Evolutionary conservation across 2,329 filamentous ascomycete genomes (phyloP).

Genomic region (Aureobasidium musti): DNA sequence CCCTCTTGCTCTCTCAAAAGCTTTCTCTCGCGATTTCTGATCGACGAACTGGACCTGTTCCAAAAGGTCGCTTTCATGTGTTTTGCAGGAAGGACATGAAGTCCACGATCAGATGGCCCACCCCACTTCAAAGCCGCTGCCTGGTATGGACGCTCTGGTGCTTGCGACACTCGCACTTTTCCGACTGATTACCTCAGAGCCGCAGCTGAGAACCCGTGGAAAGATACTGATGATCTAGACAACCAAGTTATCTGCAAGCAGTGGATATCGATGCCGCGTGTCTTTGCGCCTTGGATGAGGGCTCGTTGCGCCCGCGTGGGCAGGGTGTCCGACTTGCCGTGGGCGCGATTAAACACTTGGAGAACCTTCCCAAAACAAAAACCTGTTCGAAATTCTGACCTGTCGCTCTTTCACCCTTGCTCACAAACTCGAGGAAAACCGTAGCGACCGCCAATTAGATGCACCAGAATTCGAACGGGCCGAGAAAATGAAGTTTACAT

Average conservation of each 20-base stretch:
- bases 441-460: conserved; percentile 1
- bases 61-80: neutral
- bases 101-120: neutral
- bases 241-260: too few species aligned
- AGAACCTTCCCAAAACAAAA: neutral
- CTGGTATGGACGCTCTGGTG: neutral
- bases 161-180: too few species aligned
- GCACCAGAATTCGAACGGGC: neutral
- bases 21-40: too few species aligned
- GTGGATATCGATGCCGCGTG: too few species aligned
- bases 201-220: too few species aligned
- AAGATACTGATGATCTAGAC: too few species aligned
- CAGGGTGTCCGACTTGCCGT: neutral
- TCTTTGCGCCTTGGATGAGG: too few species aligned
- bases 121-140: neutral
- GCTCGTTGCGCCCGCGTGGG: too few species aligned
- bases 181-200: neutral
- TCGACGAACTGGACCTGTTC: too few species aligned
- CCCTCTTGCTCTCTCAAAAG: neutral
- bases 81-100: neutral
- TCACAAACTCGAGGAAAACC: neutral
- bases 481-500: neutral
- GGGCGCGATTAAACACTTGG: neutral
- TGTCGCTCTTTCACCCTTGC: conserved; percentile 3
- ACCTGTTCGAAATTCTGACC: neutral